Percentiles rank a stretch among this genome's conserved stretches.
phyloP scores from a whole-genome alignment of 805 yeast species.

The Groenewaldozyma tartarivorans region DNA sequence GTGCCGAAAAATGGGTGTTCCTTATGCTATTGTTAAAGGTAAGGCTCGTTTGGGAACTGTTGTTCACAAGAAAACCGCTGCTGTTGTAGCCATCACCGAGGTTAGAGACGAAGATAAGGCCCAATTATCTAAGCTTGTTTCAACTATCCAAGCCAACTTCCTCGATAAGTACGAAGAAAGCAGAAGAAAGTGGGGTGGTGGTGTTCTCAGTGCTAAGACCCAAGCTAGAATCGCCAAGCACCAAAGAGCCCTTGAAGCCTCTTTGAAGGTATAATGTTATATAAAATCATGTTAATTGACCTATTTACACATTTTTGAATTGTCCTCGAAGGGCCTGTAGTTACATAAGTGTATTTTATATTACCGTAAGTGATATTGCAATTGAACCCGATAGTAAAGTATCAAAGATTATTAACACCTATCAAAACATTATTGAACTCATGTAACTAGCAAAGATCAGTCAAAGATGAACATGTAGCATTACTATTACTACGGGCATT shows the following conservation, averaged over 20 bases:
- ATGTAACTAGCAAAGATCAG: too few species aligned
- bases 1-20: conserved; percentile 99
- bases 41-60: conserved; percentile 97
- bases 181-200: conserved; percentile 99
- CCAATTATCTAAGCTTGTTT: conserved; percentile 83
- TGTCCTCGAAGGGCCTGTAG: too few species aligned
- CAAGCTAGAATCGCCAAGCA: conserved; percentile 73
- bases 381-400: too few species aligned
- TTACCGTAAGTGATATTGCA: too few species aligned
- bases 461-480: too few species aligned
- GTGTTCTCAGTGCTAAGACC: conserved; percentile 93
- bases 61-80: conserved; percentile 95
- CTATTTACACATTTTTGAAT: too few species aligned
- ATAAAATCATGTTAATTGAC: too few species aligned
- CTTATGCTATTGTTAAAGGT: conserved; percentile 97
- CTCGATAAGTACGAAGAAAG: conserved; percentile 87
- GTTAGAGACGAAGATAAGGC: conserved; percentile 92
- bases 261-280: conserved; percentile 25
- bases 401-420: too few species aligned
- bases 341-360: too few species aligned
- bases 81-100: conserved; percentile 96
- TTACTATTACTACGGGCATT: too few species aligned
- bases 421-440: too few species aligned
- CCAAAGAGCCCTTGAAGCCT: conserved; percentile 43
- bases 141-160: conserved; percentile 91